Percentiles rank a stretch among this genome's conserved stretches.
These are phyloP conservation scores for Curvularia hawaiiensis DNA, from an alignment of 2,329 filamentous ascomycete species.

Conservation along the genomic window DNA sequence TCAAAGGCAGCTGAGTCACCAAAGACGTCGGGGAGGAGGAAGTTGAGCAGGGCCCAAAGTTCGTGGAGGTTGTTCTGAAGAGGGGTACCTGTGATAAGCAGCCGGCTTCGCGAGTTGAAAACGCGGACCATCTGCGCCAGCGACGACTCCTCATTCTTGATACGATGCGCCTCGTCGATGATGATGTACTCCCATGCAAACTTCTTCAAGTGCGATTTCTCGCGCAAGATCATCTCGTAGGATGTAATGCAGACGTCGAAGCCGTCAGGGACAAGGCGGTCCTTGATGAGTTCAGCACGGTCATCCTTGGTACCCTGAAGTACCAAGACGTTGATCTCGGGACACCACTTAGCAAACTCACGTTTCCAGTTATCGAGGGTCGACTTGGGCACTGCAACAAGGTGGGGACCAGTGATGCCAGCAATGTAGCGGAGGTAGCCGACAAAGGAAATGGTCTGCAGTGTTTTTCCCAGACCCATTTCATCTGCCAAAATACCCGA, in stretches of 20 bases:
- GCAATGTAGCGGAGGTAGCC: slow-evolving; percentile 92
- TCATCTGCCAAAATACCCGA: slow-evolving; percentile 97
- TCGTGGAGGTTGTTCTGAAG: slow-evolving; percentile 98
- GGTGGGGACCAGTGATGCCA: slow-evolving; percentile 86
- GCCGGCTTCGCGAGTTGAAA: slow-evolving; percentile 92
- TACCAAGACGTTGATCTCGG: slow-evolving; percentile 91
- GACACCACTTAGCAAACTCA: slow-evolving; percentile 92
- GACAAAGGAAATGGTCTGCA: slow-evolving; percentile 96
- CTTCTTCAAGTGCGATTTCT: slow-evolving; percentile 94
- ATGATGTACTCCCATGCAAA: slow-evolving; percentile 99
- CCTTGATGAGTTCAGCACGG: slow-evolving; percentile 83
- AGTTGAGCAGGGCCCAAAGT: slow-evolving; percentile 96
- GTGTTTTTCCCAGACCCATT: slow-evolving; percentile 97
- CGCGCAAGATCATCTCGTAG: slow-evolving; percentile 97
- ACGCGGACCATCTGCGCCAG: slow-evolving; percentile 94
- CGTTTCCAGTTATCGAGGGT: slow-evolving; percentile 98
- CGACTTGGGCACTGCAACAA: slow-evolving; percentile 93
- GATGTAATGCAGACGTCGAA: slow-evolving; percentile 99
- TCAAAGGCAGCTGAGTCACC: slow-evolving; percentile 97
- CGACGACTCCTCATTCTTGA: slow-evolving; percentile 99
- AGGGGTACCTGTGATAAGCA: slow-evolving; percentile 95
- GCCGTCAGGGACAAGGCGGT: slow-evolving; percentile 88
- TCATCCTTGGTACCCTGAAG: slow-evolving; percentile 96
- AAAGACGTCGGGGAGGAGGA: slow-evolving; percentile 96
- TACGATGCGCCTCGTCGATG: slow-evolving; percentile 96